Base-by-base conservation (phyloP, 2,329 filamentous ascomycete species). In the Alternaria postmessia region DNA sequence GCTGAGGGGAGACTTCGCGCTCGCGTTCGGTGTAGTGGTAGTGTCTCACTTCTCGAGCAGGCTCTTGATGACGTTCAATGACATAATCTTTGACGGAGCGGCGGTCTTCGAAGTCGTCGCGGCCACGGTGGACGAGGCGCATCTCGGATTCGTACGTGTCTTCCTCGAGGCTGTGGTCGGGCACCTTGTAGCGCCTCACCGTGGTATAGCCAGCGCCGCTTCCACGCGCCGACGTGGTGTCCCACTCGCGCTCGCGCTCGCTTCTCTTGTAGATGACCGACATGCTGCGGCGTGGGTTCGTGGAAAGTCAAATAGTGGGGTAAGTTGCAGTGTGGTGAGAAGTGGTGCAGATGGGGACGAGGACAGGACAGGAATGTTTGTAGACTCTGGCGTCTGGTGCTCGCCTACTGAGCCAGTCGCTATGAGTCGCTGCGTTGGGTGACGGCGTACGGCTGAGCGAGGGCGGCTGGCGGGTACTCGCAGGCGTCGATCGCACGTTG, bases 101-200 rank as follows among this genome's bases (percentile, higher is more conserved):
- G 49, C 70, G 74, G 62, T 77, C 75, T 18, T 70, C 67, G 28
- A 68, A 72, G 47, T 77, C 73, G 46, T 74, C 68, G 67, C 72
- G 75, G n/a, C 67, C 64, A 42, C 68, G 75, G 55, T 81, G 80
- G 61, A 83, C 79, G 61, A 86, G 80, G 57, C 82, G 80, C 66
- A 83, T 82, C 67, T 85, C 82, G 53, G 82, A 78, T 62, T 82
- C 79, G 67, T 81, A 79, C 30, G 72, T 73, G 59, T 82, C 80
- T 51, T 77, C 74, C 46, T 79, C 73, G 38, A 81, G 78, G 58
- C 78, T 78, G 54, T 68, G 67, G 49, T 85, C 83, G 51, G 83
- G 83, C n/a, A 84, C 75, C 62, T 82, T 81, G 80, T 89, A 89
- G 69, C 87, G 85, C 72, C 86, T 87, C 67, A 89, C 83, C 7